Evolutionary conservation across 345 rosid genomes (phyloP), one percentile per base, ranked within the genome.

Genomic region (Salix viminalis): DNA sequence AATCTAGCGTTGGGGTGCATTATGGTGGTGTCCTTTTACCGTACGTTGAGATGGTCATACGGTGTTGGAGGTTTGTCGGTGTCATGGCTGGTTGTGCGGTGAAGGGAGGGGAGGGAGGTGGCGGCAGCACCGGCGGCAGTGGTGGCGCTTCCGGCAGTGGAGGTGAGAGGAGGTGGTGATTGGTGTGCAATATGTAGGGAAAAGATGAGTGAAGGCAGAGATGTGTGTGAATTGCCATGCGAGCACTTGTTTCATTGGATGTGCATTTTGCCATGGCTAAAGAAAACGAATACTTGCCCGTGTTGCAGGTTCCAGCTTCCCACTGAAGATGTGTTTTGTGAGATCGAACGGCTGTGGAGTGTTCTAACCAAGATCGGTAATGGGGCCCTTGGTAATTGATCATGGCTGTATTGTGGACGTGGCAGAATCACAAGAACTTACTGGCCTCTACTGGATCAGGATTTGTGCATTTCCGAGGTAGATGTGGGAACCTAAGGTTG

Each of bases 221-320:
- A 89, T 46, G 94, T 83, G 21, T 96, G 98, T 68, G 89, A 91
- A 83, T 76, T 92, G 89, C 98, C 99, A 72, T 96, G 99, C 71
- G 75, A 87, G 71, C 99, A 96, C 83, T 77, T 82, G 84, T 96
- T 91, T 74, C 99, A 96, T 68, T 94, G 99, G 99, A 84, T 81
- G 61, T 96, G 98, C 76, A 87, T 91, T 5, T 66, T 96, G 88
- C 92, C 90, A 6, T 96, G 99, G 99, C 77, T 96, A 28, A 80
- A 80, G 79, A 89, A 89, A 86, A 90, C 85, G 84, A 93, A 91
- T 83, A 94, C 92, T 54, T 96, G 99, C 75, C 99, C 98, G 0
- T 92, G 86, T 64, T 96, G 99, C 85, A 79, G 99, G 88, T 90
- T 88, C 78, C 90, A 83, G 84, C 94, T 96, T 19, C 99, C 97